Conservation (phyloP, 805 yeast species). For the Zygosaccharomyces gambellarensis region DNA sequence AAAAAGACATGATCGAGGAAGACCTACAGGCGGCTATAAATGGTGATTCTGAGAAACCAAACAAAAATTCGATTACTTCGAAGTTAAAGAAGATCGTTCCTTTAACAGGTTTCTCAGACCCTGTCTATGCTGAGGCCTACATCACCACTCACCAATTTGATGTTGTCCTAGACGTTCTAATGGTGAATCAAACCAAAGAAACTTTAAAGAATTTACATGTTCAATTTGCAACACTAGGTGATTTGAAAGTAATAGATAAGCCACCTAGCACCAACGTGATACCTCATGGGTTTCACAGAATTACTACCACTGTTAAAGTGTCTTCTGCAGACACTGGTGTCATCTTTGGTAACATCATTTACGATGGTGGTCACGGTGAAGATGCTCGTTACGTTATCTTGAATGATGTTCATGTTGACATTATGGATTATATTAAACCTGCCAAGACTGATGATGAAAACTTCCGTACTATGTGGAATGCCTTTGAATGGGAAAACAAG, state of each 20-base stretch:
- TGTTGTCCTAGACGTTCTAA: slow-evolving; percentile 85
- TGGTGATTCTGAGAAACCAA: slow-evolving; percentile 39
- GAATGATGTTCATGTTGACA: slow-evolving; percentile 91
- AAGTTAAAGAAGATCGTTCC: slow-evolving; percentile 85
- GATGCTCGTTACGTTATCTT: slow-evolving; percentile 86
- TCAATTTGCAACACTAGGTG: slow-evolving; percentile 95
- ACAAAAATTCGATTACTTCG: slow-evolving; percentile 60
- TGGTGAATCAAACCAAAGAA: slow-evolving; percentile 89
- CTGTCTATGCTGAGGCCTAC: slow-evolving; percentile 96
- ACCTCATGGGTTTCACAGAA: slow-evolving; percentile 94
- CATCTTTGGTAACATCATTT: slow-evolving; percentile 92
- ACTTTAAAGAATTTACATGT: slow-evolving; percentile 88
- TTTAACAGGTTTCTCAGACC: slow-evolving; percentile 96
- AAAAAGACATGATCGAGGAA: slow-evolving; percentile 47
- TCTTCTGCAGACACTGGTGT: slow-evolving; percentile 98
- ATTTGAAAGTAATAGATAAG: slow-evolving; percentile 86
- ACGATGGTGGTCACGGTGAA: slow-evolving; percentile 91
- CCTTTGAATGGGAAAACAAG: slow-evolving; percentile 99
- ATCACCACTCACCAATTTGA: slow-evolving; percentile 96
- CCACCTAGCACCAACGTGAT: slow-evolving; percentile 88
- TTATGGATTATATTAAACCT: slow-evolving; percentile 96
- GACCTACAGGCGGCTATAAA: slow-evolving; percentile 54
- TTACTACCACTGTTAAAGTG: slow-evolving; percentile 86
- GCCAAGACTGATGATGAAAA: slow-evolving; percentile 83
- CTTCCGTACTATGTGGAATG: slow-evolving; percentile 98